phyloP scores from a whole-genome alignment of 345 rosid species.

The Carallia brachiata region DNA sequence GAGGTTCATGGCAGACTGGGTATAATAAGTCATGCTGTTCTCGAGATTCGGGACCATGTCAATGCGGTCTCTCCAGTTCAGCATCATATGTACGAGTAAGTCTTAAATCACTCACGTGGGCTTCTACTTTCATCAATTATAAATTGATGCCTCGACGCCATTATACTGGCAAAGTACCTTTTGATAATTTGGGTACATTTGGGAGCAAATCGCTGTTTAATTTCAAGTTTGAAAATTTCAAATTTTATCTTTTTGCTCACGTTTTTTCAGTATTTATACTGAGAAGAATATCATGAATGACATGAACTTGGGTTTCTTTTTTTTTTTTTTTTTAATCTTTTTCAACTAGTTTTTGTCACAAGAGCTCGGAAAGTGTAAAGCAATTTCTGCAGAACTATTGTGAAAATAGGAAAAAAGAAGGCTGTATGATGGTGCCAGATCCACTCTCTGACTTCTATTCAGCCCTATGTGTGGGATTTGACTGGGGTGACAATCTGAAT shows the following conservation, averaged over 20 bases:
- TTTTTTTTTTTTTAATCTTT: not conserved
- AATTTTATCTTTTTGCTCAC: not conserved
- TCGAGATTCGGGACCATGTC: constrained; percentile 19
- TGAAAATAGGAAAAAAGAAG: constrained; percentile 31
- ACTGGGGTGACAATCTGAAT: constrained; percentile 12
- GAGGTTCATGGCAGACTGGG: constrained; percentile 64
- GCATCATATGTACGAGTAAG: constrained; percentile 52
- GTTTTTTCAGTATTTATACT: not conserved
- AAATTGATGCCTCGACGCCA: too few relatives aligned
- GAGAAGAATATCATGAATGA: not conserved
- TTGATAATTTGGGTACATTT: too few relatives aligned
- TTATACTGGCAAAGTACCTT: too few relatives aligned
- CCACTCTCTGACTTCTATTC: constrained; percentile 48
- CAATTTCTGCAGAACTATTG: constrained; percentile 45
- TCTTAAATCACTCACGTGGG: not conserved
- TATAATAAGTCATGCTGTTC: constrained; percentile 48
- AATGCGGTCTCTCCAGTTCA: not conserved
- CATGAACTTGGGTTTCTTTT: not conserved
- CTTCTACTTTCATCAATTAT: not conserved
- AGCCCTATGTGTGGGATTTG: constrained; percentile 39
- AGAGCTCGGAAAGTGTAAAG: constrained; percentile 40
- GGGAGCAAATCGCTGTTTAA: not conserved
- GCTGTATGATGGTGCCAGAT: constrained; percentile 41
- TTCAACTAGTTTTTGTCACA: constrained; percentile 40
- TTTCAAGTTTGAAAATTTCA: not conserved